Percentiles rank a stretch among this genome's conserved stretches.
Conservation (phyloP, 345 rosid species). For the Nasturtium officinale region DNA sequence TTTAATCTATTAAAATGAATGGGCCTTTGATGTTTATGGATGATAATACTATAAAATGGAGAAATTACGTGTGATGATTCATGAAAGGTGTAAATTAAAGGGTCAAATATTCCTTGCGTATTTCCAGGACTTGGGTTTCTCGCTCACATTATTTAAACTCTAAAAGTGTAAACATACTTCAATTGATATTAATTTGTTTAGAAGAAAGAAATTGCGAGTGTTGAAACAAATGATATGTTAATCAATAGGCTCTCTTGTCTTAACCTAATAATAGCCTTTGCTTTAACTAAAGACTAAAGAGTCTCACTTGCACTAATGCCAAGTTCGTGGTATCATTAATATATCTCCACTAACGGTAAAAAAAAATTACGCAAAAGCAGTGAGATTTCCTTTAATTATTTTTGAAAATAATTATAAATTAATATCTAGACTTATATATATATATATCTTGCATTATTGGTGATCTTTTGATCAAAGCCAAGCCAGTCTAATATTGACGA, state of each 20-base stretch:
- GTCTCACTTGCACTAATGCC: slow-evolving; percentile 34
- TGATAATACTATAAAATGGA: neutral
- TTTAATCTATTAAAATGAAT: neutral
- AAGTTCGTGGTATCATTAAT: slow-evolving; percentile 19
- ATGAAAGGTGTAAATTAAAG: slow-evolving; percentile 34
- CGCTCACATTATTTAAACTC: slow-evolving; percentile 24
- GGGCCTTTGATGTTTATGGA: slow-evolving; percentile 20
- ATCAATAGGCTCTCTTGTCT: slow-evolving; percentile 14
- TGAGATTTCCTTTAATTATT: neutral
- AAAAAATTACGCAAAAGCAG: slow-evolving; percentile 21
- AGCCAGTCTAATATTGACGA: slow-evolving; percentile 19
- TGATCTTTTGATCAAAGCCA: slow-evolving; percentile 29
- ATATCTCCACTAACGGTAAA: slow-evolving; percentile 35
- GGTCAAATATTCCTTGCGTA: slow-evolving; percentile 45
- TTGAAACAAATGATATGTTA: neutral
- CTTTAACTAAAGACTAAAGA: slow-evolving; percentile 34
- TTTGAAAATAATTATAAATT: neutral
- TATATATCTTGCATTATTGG: slow-evolving; percentile 33
- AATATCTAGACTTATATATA: slow-evolving; percentile 10
- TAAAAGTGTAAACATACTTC: slow-evolving; percentile 8
- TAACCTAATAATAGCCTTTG: slow-evolving; percentile 29
- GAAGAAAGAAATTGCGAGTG: neutral
- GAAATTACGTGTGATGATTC: slow-evolving; percentile 17
- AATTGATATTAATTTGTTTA: neutral
- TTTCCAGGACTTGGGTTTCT: slow-evolving; percentile 43